Base-by-base conservation (phyloP, 2,329 filamentous ascomycete genomes). In the Aspergillus pseudoviridinutans region DNA sequence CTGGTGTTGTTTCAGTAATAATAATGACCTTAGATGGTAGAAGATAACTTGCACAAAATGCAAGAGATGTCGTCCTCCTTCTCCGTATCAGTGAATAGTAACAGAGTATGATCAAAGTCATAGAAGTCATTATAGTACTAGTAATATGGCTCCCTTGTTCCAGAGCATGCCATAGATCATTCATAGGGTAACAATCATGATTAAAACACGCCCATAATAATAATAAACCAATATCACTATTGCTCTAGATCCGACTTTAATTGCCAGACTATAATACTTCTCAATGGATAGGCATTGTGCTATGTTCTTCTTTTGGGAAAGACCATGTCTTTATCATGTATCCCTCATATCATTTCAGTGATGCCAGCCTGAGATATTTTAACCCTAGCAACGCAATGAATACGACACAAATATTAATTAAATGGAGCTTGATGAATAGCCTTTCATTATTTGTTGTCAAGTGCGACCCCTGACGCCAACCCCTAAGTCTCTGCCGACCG, bases 401-500 rank as follows among this genome's bases (percentile, higher is more conserved):
- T 38, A 38, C 32, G 12, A 24, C 12, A 47, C 27, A 12, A 24
- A 17, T 47, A 47, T 6, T 38, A 5, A 5, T 27, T 47, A 27
- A 47, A 27, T 47, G 22, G 22, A 47, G 44, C 22, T 47, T 27
- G 5, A 25, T 47, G 22, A 55, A 53, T 51, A 56, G 10, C 57
- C 20, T 44, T 53, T 9, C 17, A 22, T 46, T 28, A 24, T 53
- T 46, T 53, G 24, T 29, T 14, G 27, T 24, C 25, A 24, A 53
- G 22, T 53, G 57, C 50, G 24, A 47, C 56, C 55, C 22, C 55
- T 56, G 55, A 50, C 49, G 52, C 52, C 41, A 58, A 46, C 32
- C 55, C 50, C 55, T 52, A 57, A 14, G 12, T 56, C 38, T 55
- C 49, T 59, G 58, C 60, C 60, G 53, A 51, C 53, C 55, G 50